Conservation (phyloP, 495 filamentous ascomycete genomes). For the Cairneyella variabilis region DNA sequence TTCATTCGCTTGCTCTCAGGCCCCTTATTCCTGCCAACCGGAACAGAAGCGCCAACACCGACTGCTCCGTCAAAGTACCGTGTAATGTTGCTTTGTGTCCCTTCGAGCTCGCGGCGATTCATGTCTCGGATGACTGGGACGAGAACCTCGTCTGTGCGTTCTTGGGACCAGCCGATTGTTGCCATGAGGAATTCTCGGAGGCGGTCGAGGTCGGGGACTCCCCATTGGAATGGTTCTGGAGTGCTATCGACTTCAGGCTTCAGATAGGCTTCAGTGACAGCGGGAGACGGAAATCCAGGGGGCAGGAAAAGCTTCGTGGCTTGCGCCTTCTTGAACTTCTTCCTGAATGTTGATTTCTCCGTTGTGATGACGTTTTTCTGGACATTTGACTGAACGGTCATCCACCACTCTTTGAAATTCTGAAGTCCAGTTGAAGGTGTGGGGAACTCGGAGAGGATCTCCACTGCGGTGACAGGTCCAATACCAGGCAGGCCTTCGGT, state of each 20-base stretch:
- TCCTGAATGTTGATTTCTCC: slow-evolving; percentile 61
- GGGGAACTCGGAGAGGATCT: slow-evolving; percentile 87
- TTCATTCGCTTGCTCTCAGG: slow-evolving; percentile 78
- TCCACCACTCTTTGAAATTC: slow-evolving; percentile 86
- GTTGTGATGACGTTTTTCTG: slow-evolving; percentile 47
- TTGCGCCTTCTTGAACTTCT: slow-evolving; percentile 73
- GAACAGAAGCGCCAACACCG: slow-evolving; percentile 47
- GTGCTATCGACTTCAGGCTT: slow-evolving; percentile 78
- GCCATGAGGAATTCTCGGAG: slow-evolving; percentile 82
- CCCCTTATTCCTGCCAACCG: slow-evolving; percentile 33
- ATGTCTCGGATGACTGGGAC: slow-evolving; percentile 93
- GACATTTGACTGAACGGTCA: slow-evolving; percentile 58
- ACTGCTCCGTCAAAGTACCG: slow-evolving; percentile 66
- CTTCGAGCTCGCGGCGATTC: slow-evolving; percentile 80
- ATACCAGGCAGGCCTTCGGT: slow-evolving; percentile 87
- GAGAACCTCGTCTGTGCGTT: slow-evolving; percentile 89
- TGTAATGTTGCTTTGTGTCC: slow-evolving; percentile 96
- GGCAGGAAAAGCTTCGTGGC: slow-evolving; percentile 83
- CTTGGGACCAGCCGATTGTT: slow-evolving; percentile 89
- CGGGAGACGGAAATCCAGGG: slow-evolving; percentile 66
- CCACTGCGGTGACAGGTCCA: slow-evolving; percentile 88
- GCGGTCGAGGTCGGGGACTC: slow-evolving; percentile 85
- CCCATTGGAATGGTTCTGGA: slow-evolving; percentile 84
- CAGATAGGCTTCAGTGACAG: slow-evolving; percentile 77
- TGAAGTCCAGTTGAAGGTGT: slow-evolving; percentile 43